Evolutionary conservation across 345 rosid species (phyloP), one percentile per base, ranked within the genome.

Genomic region (Acer saccharum): DNA sequence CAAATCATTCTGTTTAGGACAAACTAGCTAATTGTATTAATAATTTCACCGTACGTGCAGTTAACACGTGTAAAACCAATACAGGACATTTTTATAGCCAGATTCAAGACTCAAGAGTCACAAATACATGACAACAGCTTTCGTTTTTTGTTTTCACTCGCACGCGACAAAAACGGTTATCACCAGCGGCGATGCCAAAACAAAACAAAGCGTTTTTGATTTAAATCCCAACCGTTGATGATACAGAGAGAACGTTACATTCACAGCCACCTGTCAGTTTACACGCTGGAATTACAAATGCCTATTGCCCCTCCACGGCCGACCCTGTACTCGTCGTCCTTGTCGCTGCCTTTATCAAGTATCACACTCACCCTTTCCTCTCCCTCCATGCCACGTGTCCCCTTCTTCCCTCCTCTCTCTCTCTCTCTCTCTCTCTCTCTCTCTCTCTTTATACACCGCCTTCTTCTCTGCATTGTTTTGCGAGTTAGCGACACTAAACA

Each of bases 381-480:
- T 74, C 74, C 17, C 52, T 21, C 6, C 60, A 79, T 72, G 55
- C 80, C 88, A 86, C 90, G 84, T 79, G 86, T 72, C 81, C 76
- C 29, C 39, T 35, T 35, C 0, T 13, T 4, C 7, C 32, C 32
- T 29, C 32, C 32, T 0, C 55, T 23, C 29, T 4, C 54, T 20
- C 52, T 2, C 12, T 48, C 54, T 48, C 54, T 13, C 6, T 50
- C 32, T 0, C 55, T 23, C 29, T 4, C 54, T 20, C 52, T 2
- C 12, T 48, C 54, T 48, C 54, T 13, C 6, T 50, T 4, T 1
- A 13, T 50, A 3, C 3, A 50, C 55, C 14, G 5, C 17, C 18
- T 50, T 3, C 13, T 13, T 13, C 4, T 1, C 55, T 50, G 0
- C 16, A 4, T 13, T 14, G 1, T 10, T 50, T 50, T 14, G 1